Evolutionary conservation across 441 rosid species (phyloP), one percentile per base, ranked within the genome.

Genomic region (Croton laevigatus): DNA sequence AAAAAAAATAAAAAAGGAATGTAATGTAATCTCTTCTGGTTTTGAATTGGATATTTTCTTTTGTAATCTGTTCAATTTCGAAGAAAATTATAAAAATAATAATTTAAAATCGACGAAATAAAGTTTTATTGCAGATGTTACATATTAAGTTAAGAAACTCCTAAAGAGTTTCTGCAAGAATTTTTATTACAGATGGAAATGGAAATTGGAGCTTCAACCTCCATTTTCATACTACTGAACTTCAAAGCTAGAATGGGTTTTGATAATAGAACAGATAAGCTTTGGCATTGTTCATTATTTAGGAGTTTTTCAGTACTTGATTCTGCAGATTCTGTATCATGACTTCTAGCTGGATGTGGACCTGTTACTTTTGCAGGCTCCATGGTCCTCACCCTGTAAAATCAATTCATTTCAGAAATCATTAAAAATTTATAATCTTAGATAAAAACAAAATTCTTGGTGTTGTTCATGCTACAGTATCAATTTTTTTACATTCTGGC

Each of bases 161-260:
- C 72, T 57, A 73, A 58, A 51, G 80, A 59, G 19, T 73, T 42
- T 53, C 59, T 44, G 9, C 49, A 42, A 49, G 81, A 68, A 62
- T 62, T 76, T 53, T 74, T 66, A 66, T 81, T 59, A 67, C 64
- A 46, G n/a, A 55, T 62, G 58, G 83, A 32, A 65, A 88, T 67
- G 51, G 84, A 79, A 73, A 66, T 68, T 51, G 98, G 99, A 68
- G 96, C 90, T 80, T 93, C 90, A 57, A 95, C 99, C 77, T 76
- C 81, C 99, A 95, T 93, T 80, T 82, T 88, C 75, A 93, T 79
- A 81, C 81, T 69, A 59, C 72, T 87, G 74, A 95, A 86, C 72
- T 89, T 84, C 79, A 95, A 82, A 69, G 99, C 96, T 53, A 95
- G 46, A 60, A 95, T 70, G 66, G 99, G 99, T 73, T 81, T 88